phyloP scores from a whole-genome alignment of 1,284 basidiomycete genomes.

The Fomitopsis schrenkii region DNA sequence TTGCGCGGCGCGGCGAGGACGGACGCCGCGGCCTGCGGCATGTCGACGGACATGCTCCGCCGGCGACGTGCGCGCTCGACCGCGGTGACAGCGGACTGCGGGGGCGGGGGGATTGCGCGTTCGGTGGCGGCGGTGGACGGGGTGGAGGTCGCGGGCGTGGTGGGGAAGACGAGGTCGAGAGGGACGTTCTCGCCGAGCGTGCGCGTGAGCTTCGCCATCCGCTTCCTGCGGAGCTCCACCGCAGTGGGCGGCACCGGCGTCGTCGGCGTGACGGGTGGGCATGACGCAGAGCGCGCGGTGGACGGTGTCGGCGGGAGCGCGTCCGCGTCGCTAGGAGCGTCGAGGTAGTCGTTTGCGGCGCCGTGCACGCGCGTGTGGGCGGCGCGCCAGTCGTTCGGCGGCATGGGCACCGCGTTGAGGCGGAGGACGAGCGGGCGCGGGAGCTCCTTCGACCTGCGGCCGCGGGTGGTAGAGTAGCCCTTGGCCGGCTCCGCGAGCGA shows the following conservation, averaged over 20 bases:
- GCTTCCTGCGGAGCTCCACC: slow-evolving; percentile 27
- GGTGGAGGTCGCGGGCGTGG: slow-evolving; percentile 5
- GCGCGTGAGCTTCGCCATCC: slow-evolving; percentile 47
- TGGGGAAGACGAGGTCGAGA: slow-evolving; percentile 43
- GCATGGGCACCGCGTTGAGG: slow-evolving; percentile 24
- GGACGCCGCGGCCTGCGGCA: not conserved
- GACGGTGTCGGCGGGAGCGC: slow-evolving; percentile 3
- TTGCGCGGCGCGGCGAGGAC: not conserved
- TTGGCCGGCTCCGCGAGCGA: slow-evolving; percentile 12
- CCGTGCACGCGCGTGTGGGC: not conserved
- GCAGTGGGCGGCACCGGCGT: slow-evolving; percentile 21
- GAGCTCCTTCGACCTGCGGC: slow-evolving; percentile 13
- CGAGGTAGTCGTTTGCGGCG: not conserved
- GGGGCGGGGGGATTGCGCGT: not conserved
- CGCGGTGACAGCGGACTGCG: not conserved
- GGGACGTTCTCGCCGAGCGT: slow-evolving; percentile 54
- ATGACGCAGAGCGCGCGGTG: slow-evolving; percentile 1
- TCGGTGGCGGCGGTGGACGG: not conserved
- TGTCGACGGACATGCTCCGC: slow-evolving; percentile 25
- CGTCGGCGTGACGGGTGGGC: slow-evolving; percentile 16
- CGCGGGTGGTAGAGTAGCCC: slow-evolving; percentile 5
- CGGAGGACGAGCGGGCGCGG: slow-evolving; percentile 28
- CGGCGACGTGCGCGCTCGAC: slow-evolving; percentile 1
- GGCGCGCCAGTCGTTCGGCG: slow-evolving; percentile 13
- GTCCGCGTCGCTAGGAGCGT: not conserved